phyloP scores from a whole-genome alignment of 1,139 yeast species.

The Nakaseomyces uthaithaninus region DNA sequence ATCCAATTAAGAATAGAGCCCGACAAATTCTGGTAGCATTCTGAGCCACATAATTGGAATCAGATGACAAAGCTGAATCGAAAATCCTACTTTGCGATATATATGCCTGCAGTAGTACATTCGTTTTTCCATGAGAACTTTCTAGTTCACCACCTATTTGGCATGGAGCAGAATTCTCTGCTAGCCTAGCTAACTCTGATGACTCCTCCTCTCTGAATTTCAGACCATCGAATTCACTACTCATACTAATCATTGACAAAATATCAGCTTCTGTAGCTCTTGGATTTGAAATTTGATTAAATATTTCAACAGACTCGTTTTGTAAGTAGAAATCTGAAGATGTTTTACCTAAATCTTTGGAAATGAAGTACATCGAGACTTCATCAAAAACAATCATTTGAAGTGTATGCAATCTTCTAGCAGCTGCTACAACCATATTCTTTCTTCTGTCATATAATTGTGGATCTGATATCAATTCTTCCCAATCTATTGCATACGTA shows the following conservation, averaged over 20 bases:
- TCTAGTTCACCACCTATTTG: conserved; percentile 76
- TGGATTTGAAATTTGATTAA: conserved; percentile 78
- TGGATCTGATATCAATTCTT: conserved; percentile 77
- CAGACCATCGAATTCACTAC: conserved; percentile 88
- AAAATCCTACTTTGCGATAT: conserved; percentile 66
- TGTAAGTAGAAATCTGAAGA: conserved; percentile 90
- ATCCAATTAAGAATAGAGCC: conserved; percentile 77
- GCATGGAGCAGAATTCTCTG: conserved; percentile 61
- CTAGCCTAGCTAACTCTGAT: conserved; percentile 55
- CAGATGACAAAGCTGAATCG: conserved; percentile 79
- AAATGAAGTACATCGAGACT: conserved; percentile 63
- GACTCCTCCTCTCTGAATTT: conserved; percentile 85
- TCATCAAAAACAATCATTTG: conserved; percentile 96
- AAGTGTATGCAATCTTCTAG: conserved; percentile 66
- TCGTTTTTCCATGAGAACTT: conserved; percentile 78
- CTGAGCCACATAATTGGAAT: conserved; percentile 89
- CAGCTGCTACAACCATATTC: conserved; percentile 69
- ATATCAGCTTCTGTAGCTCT: conserved; percentile 89
- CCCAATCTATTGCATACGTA: conserved; percentile 88
- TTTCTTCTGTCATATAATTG: conserved; percentile 64
- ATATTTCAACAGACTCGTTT: conserved; percentile 79
- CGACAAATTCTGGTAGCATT: conserved; percentile 89
- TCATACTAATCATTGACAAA: conserved; percentile 80
- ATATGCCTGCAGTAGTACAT: conserved; percentile 77
- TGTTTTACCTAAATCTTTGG: conserved; percentile 88